phyloP scores from a whole-genome alignment of 75 land plant genomes.

The Larix kaempferi region DNA sequence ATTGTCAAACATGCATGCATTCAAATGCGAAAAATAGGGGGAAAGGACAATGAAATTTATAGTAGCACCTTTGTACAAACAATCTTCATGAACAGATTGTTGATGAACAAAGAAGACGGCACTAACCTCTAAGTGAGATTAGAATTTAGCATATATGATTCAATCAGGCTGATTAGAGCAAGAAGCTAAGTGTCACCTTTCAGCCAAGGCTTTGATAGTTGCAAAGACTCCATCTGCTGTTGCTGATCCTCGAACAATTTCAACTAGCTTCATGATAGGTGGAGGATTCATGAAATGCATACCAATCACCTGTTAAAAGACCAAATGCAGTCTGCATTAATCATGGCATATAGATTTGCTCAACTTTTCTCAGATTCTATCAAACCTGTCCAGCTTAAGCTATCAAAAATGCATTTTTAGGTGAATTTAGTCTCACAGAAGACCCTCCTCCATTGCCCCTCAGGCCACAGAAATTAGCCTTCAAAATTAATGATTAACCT shows the following conservation, averaged over 20 bases:
- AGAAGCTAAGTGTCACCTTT: slow-evolving; percentile 44
- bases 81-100: neutral
- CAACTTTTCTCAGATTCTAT: neutral
- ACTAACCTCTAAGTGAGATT: neutral
- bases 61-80: neutral
- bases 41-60: no score
- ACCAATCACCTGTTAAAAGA: slow-evolving; percentile 73
- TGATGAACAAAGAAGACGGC: neutral
- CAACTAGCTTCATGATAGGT: slow-evolving; percentile 93
- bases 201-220: slow-evolving; percentile 64
- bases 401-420: neutral
- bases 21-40: no score
- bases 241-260: slow-evolving; percentile 78
- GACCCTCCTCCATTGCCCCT: neutral
- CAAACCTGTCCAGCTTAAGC: neutral
- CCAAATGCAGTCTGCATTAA: no score
- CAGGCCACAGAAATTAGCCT: neutral
- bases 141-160: neutral
- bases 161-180: neutral
- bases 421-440: neutral
- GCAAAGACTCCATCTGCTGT: slow-evolving; percentile 72
- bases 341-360: no score
- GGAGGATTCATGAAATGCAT: slow-evolving; percentile 99
- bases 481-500: neutral
- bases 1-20: no score